phyloP scores from a whole-genome alignment of 2,329 filamentous ascomycete species.

The Lecanicillium sp. region DNA sequence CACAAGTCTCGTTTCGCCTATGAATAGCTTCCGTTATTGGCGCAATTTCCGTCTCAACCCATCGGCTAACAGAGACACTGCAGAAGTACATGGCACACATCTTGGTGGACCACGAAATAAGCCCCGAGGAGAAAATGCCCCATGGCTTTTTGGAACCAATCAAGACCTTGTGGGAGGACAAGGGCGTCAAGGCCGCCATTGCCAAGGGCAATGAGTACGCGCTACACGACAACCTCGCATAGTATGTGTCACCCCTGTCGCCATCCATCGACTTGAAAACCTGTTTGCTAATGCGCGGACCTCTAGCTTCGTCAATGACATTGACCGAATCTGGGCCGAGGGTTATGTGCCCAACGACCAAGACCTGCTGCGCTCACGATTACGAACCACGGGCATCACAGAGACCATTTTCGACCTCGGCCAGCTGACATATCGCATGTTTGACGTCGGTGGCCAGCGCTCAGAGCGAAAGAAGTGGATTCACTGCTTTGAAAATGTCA shows the following conservation, averaged over 20 bases:
- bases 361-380: conserved; percentile 81
- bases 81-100: conserved; percentile 75
- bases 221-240: conserved; percentile 88
- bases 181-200: conserved; percentile 79
- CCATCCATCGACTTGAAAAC: conserved; percentile 7
- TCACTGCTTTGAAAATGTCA: conserved; percentile 91
- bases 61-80: conserved; percentile 10
- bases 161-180: conserved; percentile 75
- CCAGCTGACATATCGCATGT: conserved; percentile 92
- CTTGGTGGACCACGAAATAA: conserved; percentile 73
- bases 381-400: conserved; percentile 91
- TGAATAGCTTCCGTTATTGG: background rate
- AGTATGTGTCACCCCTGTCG: conserved; percentile 55
- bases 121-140: conserved; percentile 73
- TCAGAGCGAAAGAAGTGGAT: conserved; percentile 98
- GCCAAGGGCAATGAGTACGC: conserved; percentile 93
- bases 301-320: conserved; percentile 80
- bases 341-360: conserved; percentile 88
- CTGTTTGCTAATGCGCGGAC: no score
- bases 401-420: conserved; percentile 91
- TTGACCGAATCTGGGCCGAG: conserved; percentile 67
- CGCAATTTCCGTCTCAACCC: no score
- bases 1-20: no score
- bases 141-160: conserved; percentile 72
- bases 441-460: conserved; percentile 85